phyloP scores from a whole-genome alignment of 1,139 yeast species.

The Taphrina sp. region DNA sequence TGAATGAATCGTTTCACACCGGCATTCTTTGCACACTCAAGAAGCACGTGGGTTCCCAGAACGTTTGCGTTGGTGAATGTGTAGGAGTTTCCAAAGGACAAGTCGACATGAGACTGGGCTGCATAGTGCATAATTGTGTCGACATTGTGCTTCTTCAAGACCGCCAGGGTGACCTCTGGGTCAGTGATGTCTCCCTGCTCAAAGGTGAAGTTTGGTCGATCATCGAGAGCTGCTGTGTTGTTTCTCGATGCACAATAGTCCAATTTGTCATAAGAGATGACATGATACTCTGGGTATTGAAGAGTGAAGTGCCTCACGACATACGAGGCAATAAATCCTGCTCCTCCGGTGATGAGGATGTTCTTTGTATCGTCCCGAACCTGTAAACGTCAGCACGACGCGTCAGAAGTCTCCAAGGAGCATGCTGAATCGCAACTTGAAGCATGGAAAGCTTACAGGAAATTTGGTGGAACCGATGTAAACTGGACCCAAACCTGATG shows the following conservation, averaged over 20 bases:
- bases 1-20: slow-evolving; percentile 48
- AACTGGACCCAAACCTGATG: slow-evolving; percentile 23
- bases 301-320: slow-evolving; percentile 49
- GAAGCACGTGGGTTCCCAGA: slow-evolving; percentile 52
- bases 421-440: too few relatives aligned
- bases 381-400: slow-evolving; percentile 4
- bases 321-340: slow-evolving; percentile 60
- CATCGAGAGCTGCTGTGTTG: slow-evolving; percentile 42
- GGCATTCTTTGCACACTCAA: slow-evolving; percentile 49
- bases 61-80: slow-evolving; percentile 53
- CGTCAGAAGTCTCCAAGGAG: too few relatives aligned
- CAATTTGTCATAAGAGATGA: slow-evolving; percentile 54
- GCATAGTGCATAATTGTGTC: slow-evolving; percentile 55
- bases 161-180: slow-evolving; percentile 39
- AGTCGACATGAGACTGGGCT: slow-evolving; percentile 61
- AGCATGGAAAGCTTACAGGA: slow-evolving; percentile 10
- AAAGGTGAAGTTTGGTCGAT: slow-evolving; percentile 42
- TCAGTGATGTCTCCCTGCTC: slow-evolving; percentile 49
- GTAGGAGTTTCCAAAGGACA: slow-evolving; percentile 47
- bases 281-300: slow-evolving; percentile 47
- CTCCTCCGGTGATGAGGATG: slow-evolving; percentile 58
- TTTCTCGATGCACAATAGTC: slow-evolving; percentile 44
- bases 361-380: slow-evolving; percentile 28
- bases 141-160: slow-evolving; percentile 41
- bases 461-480: slow-evolving; percentile 38